A percentile compares a stretch with the other conserved stretches of the same genome.
Conservation (phyloP, 2,329 filamentous ascomycete species). For the Plenodomus tracheiphilus region DNA sequence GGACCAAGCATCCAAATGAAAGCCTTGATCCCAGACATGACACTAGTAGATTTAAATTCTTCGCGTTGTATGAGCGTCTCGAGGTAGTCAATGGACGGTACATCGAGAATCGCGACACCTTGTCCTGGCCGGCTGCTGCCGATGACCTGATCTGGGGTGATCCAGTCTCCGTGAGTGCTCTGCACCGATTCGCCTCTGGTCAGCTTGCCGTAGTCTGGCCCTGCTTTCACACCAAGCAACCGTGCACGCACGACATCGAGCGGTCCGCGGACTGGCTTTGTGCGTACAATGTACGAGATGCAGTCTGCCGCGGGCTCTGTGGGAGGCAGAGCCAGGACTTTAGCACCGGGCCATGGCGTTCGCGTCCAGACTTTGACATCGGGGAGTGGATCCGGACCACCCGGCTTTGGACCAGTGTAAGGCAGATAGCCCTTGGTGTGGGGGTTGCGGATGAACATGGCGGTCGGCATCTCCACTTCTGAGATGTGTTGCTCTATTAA, state of each 20-base stretch:
- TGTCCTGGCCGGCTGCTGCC: slow-evolving; percentile 67
- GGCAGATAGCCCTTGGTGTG: slow-evolving; percentile 65
- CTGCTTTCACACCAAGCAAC: slow-evolving; percentile 65
- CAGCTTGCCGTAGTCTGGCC: slow-evolving; percentile 62
- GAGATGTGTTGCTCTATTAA: slow-evolving; percentile 68
- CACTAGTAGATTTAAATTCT: slow-evolving; percentile 68
- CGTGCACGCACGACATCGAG: slow-evolving; percentile 71
- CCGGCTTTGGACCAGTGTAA: slow-evolving; percentile 71
- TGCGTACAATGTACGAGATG: slow-evolving; percentile 84
- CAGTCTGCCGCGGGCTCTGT: slow-evolving; percentile 68
- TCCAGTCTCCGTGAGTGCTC: slow-evolving; percentile 65
- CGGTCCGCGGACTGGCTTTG: slow-evolving; percentile 75
- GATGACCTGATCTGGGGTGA: slow-evolving; percentile 88
- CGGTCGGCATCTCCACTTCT: slow-evolving; percentile 68
- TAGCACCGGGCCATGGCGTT: slow-evolving; percentile 76
- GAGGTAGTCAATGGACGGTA: slow-evolving; percentile 73
- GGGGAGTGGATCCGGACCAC: slow-evolving; percentile 54
- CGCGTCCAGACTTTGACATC: slow-evolving; percentile 73
- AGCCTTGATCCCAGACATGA: slow-evolving; percentile 68
- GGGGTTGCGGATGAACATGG: slow-evolving; percentile 68
- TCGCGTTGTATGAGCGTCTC: slow-evolving; percentile 68
- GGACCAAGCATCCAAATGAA: slow-evolving; percentile 83
- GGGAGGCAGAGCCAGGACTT: slow-evolving; percentile 66
- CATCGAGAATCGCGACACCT: slow-evolving; percentile 78
- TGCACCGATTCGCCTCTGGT: slow-evolving; percentile 65